phyloP scores from a whole-genome alignment of 805 yeast genomes.

The Suhomyces sp. region DNA sequence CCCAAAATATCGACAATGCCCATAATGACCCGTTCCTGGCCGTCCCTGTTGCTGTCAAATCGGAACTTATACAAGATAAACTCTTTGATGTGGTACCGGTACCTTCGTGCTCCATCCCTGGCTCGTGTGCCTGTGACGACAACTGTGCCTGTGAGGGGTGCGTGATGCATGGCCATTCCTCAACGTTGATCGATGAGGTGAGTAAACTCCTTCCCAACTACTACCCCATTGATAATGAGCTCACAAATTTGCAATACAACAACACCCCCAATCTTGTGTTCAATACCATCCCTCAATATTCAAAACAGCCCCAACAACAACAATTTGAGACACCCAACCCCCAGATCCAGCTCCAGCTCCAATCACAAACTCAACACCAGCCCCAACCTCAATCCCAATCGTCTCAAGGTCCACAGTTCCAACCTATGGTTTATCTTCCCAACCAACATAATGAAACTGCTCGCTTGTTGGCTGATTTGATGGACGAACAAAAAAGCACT shows the following conservation, averaged over 20 bases:
- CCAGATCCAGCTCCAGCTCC: constrained; percentile 1
- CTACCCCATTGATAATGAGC: constrained; percentile 8
- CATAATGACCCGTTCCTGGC: no score
- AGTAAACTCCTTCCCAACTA: constrained; percentile 3
- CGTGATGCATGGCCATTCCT: constrained; percentile 28
- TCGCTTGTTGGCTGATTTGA: constrained; percentile 2
- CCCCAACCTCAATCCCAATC: not conserved
- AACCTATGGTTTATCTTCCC: no score
- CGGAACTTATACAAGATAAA: not conserved
- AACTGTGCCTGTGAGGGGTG: constrained; percentile 41
- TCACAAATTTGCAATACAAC: not conserved
- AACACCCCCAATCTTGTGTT: constrained; percentile 2
- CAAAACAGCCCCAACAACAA: not conserved
- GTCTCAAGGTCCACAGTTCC: constrained; percentile 1
- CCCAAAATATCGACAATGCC: no score
- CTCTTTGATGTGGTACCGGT: constrained; percentile 27
- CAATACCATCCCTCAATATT: not conserved
- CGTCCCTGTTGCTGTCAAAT: not conserved
- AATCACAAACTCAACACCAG: not conserved
- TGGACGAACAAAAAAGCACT: constrained; percentile 1
- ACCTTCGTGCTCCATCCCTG: constrained; percentile 36
- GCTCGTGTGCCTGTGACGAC: constrained; percentile 37
- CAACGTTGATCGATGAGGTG: not conserved
- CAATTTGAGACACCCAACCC: no score
- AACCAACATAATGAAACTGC: no score